Conservation (phyloP, 139 green algal genomes). For the Chlorella sp. region DNA sequence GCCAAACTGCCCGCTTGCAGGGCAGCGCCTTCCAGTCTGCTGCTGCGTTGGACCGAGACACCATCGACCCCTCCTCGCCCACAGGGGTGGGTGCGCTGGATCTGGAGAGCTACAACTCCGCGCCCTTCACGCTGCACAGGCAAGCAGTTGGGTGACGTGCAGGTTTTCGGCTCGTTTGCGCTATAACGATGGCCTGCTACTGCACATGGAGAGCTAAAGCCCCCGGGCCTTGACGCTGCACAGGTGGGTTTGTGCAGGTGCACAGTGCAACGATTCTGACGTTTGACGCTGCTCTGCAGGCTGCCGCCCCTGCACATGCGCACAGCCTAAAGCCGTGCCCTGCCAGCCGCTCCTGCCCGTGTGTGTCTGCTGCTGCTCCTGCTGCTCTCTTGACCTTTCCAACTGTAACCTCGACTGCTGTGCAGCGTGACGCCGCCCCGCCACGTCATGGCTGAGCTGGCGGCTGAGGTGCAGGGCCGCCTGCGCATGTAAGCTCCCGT, state of each 20-base stretch:
- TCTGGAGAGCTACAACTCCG: constrained; percentile 10
- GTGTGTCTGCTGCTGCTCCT: too few species aligned
- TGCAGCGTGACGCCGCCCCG: constrained; percentile 18
- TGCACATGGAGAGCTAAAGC: constrained; percentile 16
- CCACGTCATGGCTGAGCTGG: constrained; percentile 26
- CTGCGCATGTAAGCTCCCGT: background rate
- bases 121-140: constrained; percentile 27
- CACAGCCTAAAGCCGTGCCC: too few species aligned
- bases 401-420: too few species aligned
- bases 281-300: too few species aligned
- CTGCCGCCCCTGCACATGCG: too few species aligned
- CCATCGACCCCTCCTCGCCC: constrained; percentile 7
- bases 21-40: background rate
- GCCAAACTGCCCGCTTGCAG: background rate
- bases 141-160: too few species aligned
- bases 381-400: too few species aligned
- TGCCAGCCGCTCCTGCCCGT: too few species aligned
- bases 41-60: background rate
- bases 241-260: too few species aligned
- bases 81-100: constrained; percentile 4
- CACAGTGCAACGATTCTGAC: too few species aligned
- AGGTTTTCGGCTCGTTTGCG: too few species aligned
- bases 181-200: too few species aligned
- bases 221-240: constrained; percentile 8
- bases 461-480: background rate